Conservation (phyloP, 306 rosid genomes). For the Vicia sativa region DNA sequence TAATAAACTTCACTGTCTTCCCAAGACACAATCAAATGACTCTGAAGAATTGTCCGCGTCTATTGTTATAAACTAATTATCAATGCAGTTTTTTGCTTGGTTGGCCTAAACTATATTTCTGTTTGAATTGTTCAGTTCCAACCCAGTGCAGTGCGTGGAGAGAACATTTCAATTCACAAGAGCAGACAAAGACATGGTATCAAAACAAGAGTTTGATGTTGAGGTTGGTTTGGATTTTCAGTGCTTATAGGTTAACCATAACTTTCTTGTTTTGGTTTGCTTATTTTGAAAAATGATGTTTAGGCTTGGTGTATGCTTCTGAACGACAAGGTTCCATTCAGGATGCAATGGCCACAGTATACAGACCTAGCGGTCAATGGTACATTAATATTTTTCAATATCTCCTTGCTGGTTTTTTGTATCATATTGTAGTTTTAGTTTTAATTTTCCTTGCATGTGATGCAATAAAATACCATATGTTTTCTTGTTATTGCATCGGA, state of each 20-base stretch:
- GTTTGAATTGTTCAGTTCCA: constrained; percentile 57
- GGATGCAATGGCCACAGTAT: constrained; percentile 99
- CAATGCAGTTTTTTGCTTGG: constrained; percentile 18
- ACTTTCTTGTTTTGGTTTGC: constrained; percentile 25
- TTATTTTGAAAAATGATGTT: constrained; percentile 33
- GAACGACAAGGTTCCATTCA: constrained; percentile 91
- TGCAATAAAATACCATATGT: constrained; percentile 4
- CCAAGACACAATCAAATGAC: constrained; percentile 19
- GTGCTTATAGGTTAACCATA: constrained; percentile 30
- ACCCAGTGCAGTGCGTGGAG: constrained; percentile 86
- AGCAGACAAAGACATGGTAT: constrained; percentile 70
- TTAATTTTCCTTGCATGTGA: constrained; percentile 9
- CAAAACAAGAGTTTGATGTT: constrained; percentile 78
- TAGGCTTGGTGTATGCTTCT: constrained; percentile 99
- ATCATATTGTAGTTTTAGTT: constrained; percentile 28
- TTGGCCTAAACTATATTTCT: constrained; percentile 35
- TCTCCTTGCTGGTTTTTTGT: neutral
- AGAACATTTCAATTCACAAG: constrained; percentile 82
- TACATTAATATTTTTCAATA: constrained; percentile 41
- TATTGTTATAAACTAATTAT: constrained; percentile 17
- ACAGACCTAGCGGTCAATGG: constrained; percentile 93
- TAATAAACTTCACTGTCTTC: constrained; percentile 14
- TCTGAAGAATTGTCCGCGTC: neutral
- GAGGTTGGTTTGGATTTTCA: constrained; percentile 65
- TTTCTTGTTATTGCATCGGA: constrained; percentile 18